Percentiles rank a stretch among this genome's conserved stretches.
Evolutionary conservation across 1,284 basidiomycete genomes (phyloP).

Genomic region (Psilocybe mexicana): DNA sequence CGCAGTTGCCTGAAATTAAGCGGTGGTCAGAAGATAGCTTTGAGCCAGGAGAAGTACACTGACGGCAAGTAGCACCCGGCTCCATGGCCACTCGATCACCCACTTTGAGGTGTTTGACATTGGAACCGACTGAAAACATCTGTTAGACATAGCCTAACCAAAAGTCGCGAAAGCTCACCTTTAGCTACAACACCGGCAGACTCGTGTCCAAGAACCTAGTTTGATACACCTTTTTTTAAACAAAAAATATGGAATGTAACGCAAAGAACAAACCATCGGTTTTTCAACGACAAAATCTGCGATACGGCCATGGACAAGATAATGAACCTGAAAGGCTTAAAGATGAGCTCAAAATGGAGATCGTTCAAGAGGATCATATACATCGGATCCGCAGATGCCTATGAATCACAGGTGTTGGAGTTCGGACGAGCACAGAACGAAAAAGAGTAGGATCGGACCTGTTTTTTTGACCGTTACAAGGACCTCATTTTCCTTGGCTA

Average conservation of each 20-base stretch:
- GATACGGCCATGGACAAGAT: constrained; percentile 74
- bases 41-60: constrained; percentile 28
- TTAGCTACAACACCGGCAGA: constrained; percentile 58
- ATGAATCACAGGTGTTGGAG: constrained; percentile 4
- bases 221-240: neutral
- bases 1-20: constrained; percentile 44
- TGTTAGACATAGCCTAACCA: neutral
- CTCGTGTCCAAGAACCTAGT: constrained; percentile 65
- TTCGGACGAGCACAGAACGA: constrained; percentile 3
- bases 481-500: constrained; percentile 78
- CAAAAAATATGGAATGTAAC: neutral
- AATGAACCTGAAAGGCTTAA: constrained; percentile 58
- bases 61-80: constrained; percentile 76
- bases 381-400: constrained; percentile 93
- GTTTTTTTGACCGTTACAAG: constrained; percentile 93
- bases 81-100: constrained; percentile 89
- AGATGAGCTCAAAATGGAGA: constrained; percentile 1
- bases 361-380: constrained; percentile 30
- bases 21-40: neutral
- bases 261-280: constrained; percentile 62
- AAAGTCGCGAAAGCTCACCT: constrained; percentile 34
- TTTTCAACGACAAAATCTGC: constrained; percentile 76
- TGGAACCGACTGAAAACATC: constrained; percentile 55
- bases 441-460: constrained; percentile 44
- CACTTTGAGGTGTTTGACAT: constrained; percentile 72